Evolutionary conservation across 257 asterid genomes (phyloP), one percentile per base, ranked within the genome.

Genomic region (Nicotiana tomentosiformis): DNA sequence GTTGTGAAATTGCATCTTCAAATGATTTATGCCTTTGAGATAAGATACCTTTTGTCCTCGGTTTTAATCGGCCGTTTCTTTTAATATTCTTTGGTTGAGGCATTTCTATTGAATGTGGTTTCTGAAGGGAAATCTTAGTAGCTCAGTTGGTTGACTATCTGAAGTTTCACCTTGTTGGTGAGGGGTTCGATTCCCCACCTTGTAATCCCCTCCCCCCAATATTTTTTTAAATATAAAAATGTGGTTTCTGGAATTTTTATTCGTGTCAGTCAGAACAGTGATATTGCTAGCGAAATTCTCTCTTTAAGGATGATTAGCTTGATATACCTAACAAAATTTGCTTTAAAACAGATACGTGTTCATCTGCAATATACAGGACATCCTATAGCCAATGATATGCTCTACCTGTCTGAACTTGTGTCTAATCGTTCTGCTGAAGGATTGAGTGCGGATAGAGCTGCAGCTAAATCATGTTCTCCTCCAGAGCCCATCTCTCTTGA

Each of bases 371-470:
- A 84, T 87, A 68, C 90, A 65, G 98, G 99, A 81, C 92, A 96
- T 88, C 98, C 99, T 8, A 94, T 96, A 85, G 98, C 98, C 57
- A 96, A 96, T 85, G 99, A 96, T 91, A 81, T 82, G 88, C 97
- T 93, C 83, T 96, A 96, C 91, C 90, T 85, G 56, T 90, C 91
- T 61, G 90, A 85, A 81, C 72, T 53, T 57, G 87, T 91, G 66
- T 83, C 89, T 62, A 77, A 37, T 82, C 90, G 88, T 58, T 84
- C 96, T 46, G 61, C 82, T 76, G 92, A 84, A 85, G 93, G 88
- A 81, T 70, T 70, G 57, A 85, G 88, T 65, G 91, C 93, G 43
- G 97, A 91, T 84, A 91, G 91, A 86, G 90, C 93, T 87, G 91
- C 93, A 51, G 86, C 88, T 70, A 88, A 83, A 77, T 87, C 88